Percentiles rank a stretch among this genome's conserved stretches.
Conservation (phyloP, 1,284 basidiomycete species). For the Peniophora sp. region DNA sequence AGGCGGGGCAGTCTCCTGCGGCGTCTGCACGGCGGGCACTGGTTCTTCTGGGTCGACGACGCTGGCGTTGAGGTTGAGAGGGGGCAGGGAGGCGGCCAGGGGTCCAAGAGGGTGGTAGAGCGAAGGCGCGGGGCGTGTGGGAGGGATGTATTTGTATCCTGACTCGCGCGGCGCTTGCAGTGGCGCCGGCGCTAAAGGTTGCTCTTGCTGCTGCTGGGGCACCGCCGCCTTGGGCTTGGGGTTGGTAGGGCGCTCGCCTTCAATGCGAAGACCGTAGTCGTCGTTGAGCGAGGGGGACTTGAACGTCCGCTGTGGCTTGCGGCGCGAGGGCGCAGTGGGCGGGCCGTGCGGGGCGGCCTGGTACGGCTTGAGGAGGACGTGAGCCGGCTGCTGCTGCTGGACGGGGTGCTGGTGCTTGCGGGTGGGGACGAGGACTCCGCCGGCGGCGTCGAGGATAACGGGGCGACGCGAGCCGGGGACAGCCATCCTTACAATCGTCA, state of each 20-base stretch:
- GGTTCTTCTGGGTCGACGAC: neutral
- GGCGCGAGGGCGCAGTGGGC: conserved; percentile 15
- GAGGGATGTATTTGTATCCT: conserved; percentile 7
- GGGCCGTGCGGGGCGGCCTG: neutral
- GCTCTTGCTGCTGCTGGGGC: conserved; percentile 1
- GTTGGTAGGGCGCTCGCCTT: conserved; percentile 7
- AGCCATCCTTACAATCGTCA: neutral
- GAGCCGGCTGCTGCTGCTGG: conserved; percentile 1
- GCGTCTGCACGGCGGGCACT: conserved; percentile 9
- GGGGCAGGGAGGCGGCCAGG: conserved; percentile 59
- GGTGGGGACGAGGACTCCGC: conserved; percentile 8
- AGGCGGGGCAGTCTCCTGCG: conserved; percentile 16
- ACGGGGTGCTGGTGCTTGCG: conserved; percentile 7
- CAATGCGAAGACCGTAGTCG: conserved; percentile 12
- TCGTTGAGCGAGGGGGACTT: conserved; percentile 20
- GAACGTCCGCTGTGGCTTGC: conserved; percentile 24
- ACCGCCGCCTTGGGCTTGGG: conserved; percentile 1
- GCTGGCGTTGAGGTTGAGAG: conserved; percentile 41
- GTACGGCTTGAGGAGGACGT: conserved; percentile 1
- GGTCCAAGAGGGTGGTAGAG: conserved; percentile 62
- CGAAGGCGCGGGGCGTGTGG: conserved; percentile 43
- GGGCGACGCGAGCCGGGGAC: conserved; percentile 22
- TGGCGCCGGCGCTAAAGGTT: conserved; percentile 6
- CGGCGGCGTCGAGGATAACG: conserved; percentile 13
- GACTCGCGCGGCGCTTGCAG: conserved; percentile 7